Evolutionary conservation across 345 rosid genomes (phyloP).

Genomic region (Jatropha curcas): DNA sequence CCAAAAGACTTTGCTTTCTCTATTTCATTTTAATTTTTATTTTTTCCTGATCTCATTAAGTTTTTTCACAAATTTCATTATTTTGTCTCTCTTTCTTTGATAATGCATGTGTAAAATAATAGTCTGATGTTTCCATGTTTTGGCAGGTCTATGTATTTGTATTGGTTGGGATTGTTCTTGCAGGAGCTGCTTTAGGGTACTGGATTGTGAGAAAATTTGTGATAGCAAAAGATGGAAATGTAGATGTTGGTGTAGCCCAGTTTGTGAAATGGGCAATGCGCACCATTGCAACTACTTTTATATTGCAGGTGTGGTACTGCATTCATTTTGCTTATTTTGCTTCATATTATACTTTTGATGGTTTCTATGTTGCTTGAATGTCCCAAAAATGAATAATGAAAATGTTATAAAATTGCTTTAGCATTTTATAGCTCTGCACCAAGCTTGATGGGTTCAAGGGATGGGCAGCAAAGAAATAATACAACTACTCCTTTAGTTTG

Average conservation of each 20-base stretch:
- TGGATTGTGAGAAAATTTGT: conserved; percentile 92
- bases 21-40: neutral
- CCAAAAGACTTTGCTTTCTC: neutral
- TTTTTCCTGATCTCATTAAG: neutral
- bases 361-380: neutral
- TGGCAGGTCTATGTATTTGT: conserved; percentile 66
- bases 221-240: conserved; percentile 73
- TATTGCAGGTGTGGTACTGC: conserved; percentile 59
- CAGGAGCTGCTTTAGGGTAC: conserved; percentile 94
- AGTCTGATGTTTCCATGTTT: conserved; percentile 11
- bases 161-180: conserved; percentile 61
- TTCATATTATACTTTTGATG: conserved; percentile 1
- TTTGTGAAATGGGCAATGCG: conserved; percentile 97
- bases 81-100: too few relatives aligned
- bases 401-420: neutral
- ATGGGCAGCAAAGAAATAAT: neutral
- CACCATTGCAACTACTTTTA: conserved; percentile 59
- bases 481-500: neutral
- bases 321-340: conserved; percentile 2
- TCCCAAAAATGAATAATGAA: neutral
- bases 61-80: too few relatives aligned
- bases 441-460: neutral
- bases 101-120: neutral
- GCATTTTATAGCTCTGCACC: neutral
- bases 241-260: conserved; percentile 74